Base-by-base conservation (phyloP, 345 rosid species). In the Viola odorata region DNA sequence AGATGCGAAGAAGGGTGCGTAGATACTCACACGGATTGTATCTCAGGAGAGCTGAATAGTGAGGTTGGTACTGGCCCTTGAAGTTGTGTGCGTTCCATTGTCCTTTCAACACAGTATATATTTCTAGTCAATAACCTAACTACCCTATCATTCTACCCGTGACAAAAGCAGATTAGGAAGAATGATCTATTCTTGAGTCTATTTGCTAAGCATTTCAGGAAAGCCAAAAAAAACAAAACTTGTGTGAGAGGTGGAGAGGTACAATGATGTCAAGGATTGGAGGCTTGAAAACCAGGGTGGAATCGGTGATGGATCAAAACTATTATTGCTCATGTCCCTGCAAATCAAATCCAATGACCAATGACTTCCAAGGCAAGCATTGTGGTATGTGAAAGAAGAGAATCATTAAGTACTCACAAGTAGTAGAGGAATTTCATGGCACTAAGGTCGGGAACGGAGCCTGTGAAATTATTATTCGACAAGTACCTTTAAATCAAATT, bases 291-390 rank as follows among this genome's bases (percentile, higher is more conserved):
- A 41, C 60, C 49, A 57, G 3, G 37, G 37, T 14, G 60, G 60
- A 42, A 57, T 14, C 37, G 3, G 3, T 57, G 60, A 57, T 57
- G 60, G 32, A 10, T 41, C 13, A 15, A 57, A 57, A 41, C 60
- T 57, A 13, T 57, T 57, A n/a, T 57, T 57, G 49, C 60, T 57
- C 48, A 57, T 41, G 60, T 57, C 60, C 60, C 60, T 57, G 60
- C 49, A 40, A 39, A 6, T 55, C 15, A 55, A 55, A 13, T 55
- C 9, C 3, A 55, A n/a, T n/a, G n/a, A n/a, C n/a, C n/a, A n/a
- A n/a, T n/a, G n/a, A n/a, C 5, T 41, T 41, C 14, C 54, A 6
- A 11, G 8, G 54, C 14, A 11, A 51, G 37, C 54, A 51, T 41
- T 9, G 45, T 41, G 45, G 9, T 41, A 41, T 5, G 9, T 9